A percentile compares a stretch with the other conserved stretches of the same genome.
phyloP scores from a whole-genome alignment of 371 early-diverging fungal species.

The Paraphysoderma sedebokerense region DNA sequence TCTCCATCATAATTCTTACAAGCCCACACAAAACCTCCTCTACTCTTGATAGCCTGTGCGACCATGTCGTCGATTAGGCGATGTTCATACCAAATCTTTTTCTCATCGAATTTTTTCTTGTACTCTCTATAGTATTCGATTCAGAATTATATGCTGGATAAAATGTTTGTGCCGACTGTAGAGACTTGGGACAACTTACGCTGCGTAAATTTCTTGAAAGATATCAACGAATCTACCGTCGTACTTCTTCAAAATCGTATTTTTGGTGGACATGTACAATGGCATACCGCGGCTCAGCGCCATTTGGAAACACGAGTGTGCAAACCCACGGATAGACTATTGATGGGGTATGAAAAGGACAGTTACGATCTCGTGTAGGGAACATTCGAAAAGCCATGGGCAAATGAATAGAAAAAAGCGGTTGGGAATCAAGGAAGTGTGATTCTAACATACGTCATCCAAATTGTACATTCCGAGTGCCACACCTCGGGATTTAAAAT shows the following conservation, averaged over 20 bases:
- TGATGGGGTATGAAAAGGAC: no score
- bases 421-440: no score
- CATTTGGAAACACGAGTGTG: conserved; percentile 83
- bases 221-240: conserved; percentile 97
- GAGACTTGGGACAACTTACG: conserved; percentile 25
- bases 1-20: conserved; percentile 93
- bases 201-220: conserved; percentile 74
- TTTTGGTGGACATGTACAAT: conserved; percentile 89
- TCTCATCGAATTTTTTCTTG: conserved; percentile 48
- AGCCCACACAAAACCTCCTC: conserved; percentile 91
- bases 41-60: conserved; percentile 87
- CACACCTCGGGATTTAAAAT: conserved; percentile 73
- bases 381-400: no score
- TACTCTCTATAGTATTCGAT: conserved; percentile 22
- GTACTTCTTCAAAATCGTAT: conserved; percentile 91
- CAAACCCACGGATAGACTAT: conserved; percentile 79
- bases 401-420: no score
- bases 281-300: conserved; percentile 73
- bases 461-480: conserved; percentile 92
- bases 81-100: conserved; percentile 90
- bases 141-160: not conserved
- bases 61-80: conserved; percentile 97
- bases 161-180: no score
- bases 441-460: conserved; percentile 33
- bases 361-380: no score